A percentile compares a stretch with the other conserved stretches of the same genome.
These are phyloP conservation scores for Cucurbita moschata DNA, from an alignment of 306 rosid genomes.

Conservation along the genomic window DNA sequence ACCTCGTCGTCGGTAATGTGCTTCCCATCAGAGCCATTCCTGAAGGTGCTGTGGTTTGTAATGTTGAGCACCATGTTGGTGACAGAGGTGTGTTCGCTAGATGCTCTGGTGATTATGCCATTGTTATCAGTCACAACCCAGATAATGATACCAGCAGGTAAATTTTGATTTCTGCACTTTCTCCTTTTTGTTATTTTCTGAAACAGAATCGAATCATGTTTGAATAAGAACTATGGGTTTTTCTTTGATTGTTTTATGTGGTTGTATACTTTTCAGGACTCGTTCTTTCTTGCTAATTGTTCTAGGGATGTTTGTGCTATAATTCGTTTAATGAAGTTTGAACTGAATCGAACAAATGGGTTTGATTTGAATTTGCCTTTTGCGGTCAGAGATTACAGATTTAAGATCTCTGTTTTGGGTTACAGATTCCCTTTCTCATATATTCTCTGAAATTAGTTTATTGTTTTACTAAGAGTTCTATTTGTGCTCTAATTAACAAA, in stretches of 20 bases:
- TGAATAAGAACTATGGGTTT: neutral
- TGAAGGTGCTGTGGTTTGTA: slow-evolving; percentile 14
- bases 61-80: slow-evolving; percentile 14
- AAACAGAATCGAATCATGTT: neutral
- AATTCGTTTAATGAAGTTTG: neutral
- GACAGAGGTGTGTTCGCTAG: slow-evolving; percentile 13
- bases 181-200: neutral
- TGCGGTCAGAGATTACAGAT: neutral
- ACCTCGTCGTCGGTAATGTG: slow-evolving; percentile 12
- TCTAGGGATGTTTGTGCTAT: neutral
- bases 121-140: slow-evolving; percentile 12
- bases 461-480: neutral
- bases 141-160: slow-evolving; percentile 15
- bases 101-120: slow-evolving; percentile 15
- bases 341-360: neutral
- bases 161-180: neutral
- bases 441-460: neutral
- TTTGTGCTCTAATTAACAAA: neutral
- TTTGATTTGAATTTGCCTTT: neutral
- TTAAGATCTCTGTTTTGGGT: neutral
- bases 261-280: neutral
- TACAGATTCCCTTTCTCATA: neutral
- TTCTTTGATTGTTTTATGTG: neutral
- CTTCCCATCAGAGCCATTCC: slow-evolving; percentile 9
- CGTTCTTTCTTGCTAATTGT: neutral